Conservation (phyloP, 225 moss, liverwort and hornwort species). For the Pseudoscleropodium purum region DNA sequence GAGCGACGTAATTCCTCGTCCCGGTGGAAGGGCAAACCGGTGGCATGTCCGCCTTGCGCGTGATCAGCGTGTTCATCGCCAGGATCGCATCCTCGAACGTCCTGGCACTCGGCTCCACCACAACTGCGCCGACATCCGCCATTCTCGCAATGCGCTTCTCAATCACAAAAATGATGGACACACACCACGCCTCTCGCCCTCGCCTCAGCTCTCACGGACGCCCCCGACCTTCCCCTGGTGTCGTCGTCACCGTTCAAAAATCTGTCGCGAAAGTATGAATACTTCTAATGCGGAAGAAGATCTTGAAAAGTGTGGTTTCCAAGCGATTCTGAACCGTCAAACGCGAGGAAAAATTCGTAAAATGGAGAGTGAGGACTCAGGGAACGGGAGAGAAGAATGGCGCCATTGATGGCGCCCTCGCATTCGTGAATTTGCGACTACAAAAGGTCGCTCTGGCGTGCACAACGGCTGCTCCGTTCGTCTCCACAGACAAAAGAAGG, state of each 20-base stretch:
- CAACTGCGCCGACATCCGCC: conserved; percentile 12
- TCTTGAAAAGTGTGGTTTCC: not conserved
- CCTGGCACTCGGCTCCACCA: conserved; percentile 3
- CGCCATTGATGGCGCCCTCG: not conserved
- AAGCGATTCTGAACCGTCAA: not conserved
- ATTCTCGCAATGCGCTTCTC: not conserved
- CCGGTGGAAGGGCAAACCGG: conserved; percentile 2
- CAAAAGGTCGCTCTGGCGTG: not conserved
- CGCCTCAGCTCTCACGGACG: not conserved
- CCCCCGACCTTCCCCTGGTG: not conserved
- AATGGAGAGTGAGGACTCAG: not conserved
- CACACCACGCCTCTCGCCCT: not conserved
- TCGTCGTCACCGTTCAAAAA: not conserved
- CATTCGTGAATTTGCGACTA: not conserved
- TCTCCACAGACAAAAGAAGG: not conserved
- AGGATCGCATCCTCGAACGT: conserved; percentile 67
- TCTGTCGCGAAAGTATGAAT: not conserved
- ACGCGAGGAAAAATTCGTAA: not conserved
- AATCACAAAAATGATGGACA: not conserved
- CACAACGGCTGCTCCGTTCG: not conserved
- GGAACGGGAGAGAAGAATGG: not conserved
- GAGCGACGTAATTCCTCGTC: conserved; percentile 27
- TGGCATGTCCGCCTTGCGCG: conserved; percentile 12
- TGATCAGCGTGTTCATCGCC: conserved; percentile 54
- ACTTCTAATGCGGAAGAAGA: not conserved